These are phyloP conservation scores for Lepiota venenata DNA, from an alignment of 768 basidiomycete species.

Conservation along the genomic window DNA sequence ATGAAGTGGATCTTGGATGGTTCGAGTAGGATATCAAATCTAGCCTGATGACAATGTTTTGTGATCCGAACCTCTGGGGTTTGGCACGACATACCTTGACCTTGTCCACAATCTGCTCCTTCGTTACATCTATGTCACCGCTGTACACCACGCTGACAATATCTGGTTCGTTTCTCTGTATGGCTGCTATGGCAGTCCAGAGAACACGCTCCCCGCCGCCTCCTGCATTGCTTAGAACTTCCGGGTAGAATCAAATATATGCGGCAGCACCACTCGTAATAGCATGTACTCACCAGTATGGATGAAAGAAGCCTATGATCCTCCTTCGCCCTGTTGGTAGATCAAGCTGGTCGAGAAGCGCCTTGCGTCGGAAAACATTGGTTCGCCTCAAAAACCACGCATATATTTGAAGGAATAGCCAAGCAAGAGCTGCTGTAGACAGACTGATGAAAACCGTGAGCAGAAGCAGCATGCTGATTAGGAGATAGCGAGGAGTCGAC, in stretches of 20 bases:
- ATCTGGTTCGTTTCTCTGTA: constrained; percentile 66
- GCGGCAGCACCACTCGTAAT: not conserved
- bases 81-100: constrained; percentile 55
- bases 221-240: constrained; percentile 73
- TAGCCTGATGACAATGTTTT: constrained; percentile 40
- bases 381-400: constrained; percentile 16
- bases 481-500: not conserved
- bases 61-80: not conserved
- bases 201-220: constrained; percentile 96
- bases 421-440: constrained; percentile 1
- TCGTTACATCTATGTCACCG: constrained; percentile 79
- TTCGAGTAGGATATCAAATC: constrained; percentile 77
- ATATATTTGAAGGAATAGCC: constrained; percentile 16
- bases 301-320: constrained; percentile 88
- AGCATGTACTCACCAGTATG: constrained; percentile 73
- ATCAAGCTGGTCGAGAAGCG: constrained; percentile 23
- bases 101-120: constrained; percentile 76
- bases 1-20: constrained; percentile 72
- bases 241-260: constrained; percentile 36
- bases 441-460: not conserved
- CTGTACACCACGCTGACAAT: constrained; percentile 82
- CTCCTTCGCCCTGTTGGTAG: constrained; percentile 20
- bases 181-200: constrained; percentile 82
- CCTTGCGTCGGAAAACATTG: constrained; percentile 17
- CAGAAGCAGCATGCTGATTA: not conserved